Conservation (phyloP, 2,329 filamentous ascomycete genomes). For the Aureobasidium vineae region DNA sequence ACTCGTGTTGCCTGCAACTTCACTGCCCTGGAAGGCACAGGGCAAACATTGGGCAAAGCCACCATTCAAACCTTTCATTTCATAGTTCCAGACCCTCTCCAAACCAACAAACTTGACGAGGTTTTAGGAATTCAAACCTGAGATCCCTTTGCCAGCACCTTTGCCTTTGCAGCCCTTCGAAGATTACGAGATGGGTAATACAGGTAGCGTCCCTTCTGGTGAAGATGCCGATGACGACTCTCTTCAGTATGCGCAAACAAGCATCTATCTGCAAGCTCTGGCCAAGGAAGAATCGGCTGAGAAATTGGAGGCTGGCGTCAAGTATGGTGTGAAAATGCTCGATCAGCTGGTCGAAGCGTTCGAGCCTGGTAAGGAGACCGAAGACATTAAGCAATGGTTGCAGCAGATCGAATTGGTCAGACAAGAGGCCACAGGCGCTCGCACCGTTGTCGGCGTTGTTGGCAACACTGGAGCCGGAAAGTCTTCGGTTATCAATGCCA, state of each 20-base stretch:
- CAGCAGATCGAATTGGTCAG: slow-evolving; percentile 45
- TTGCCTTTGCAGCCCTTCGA: not conserved
- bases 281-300: slow-evolving; percentile 37
- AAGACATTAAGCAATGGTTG: slow-evolving; percentile 44
- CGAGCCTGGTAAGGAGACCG: slow-evolving; percentile 29
- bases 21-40: not conserved
- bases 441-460: slow-evolving; percentile 57
- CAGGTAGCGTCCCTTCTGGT: not conserved
- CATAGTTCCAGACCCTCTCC: not conserved
- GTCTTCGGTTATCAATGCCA: slow-evolving; percentile 61
- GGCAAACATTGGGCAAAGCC: not conserved
- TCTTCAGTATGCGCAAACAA: not conserved
- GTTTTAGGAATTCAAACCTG: not conserved
- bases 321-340: slow-evolving; percentile 41
- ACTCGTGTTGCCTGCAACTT: not conserved
- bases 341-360: slow-evolving; percentile 39
- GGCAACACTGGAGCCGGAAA: slow-evolving; percentile 64
- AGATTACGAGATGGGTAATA: not conserved
- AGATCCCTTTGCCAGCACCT: slow-evolving; percentile 1
- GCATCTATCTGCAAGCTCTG: slow-evolving; percentile 36
- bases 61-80: not conserved
- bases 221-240: not conserved
- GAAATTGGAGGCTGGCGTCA: slow-evolving; percentile 44
- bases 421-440: slow-evolving; percentile 42
- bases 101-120: not conserved